Percentiles rank a stretch among this genome's conserved stretches.
These are phyloP conservation scores for Phytophthora melonis DNA, from an alignment of 352 stramenopile species.

Conservation along the genomic window DNA sequence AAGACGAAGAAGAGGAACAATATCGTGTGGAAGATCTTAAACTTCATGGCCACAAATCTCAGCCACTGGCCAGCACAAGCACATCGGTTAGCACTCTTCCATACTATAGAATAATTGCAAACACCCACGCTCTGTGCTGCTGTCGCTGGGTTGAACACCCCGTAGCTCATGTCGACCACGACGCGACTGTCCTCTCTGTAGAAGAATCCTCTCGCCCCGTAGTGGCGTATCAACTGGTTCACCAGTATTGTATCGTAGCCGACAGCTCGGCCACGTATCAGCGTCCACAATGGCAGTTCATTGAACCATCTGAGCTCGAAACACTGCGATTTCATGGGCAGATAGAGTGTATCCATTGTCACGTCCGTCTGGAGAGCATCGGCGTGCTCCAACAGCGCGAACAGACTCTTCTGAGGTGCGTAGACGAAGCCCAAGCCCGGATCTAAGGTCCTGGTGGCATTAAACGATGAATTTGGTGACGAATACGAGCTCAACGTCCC, in stretches of 20 bases:
- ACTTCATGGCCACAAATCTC: conserved; percentile 75
- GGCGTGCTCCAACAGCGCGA: conserved; percentile 67
- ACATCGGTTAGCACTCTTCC: conserved; percentile 2
- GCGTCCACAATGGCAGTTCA: conserved; percentile 48
- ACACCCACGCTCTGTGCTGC: conserved; percentile 44
- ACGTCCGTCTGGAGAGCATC: conserved; percentile 39
- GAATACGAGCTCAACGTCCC: conserved; percentile 14
- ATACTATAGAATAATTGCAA: neutral
- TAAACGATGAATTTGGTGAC: neutral
- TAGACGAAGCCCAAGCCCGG: conserved; percentile 67
- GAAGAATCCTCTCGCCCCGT: conserved; percentile 66
- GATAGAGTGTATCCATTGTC: conserved; percentile 46
- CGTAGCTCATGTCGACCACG: conserved; percentile 79
- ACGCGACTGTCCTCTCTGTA: conserved; percentile 68
- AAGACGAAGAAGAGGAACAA: conserved; percentile 95
- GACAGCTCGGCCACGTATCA: conserved; percentile 54
- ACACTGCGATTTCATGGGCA: conserved; percentile 53
- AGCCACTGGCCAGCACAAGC: conserved; percentile 33
- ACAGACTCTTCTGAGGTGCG: conserved; percentile 66
- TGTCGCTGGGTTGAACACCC: conserved; percentile 55
- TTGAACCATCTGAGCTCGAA: conserved; percentile 60
- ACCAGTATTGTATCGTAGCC: conserved; percentile 94
- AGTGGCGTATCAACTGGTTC: conserved; percentile 89
- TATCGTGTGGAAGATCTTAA: conserved; percentile 91
- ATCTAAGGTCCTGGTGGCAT: conserved; percentile 7